Base-by-base conservation (phyloP, 495 filamentous ascomycete species). In the Hyaloscypha finlandica region DNA sequence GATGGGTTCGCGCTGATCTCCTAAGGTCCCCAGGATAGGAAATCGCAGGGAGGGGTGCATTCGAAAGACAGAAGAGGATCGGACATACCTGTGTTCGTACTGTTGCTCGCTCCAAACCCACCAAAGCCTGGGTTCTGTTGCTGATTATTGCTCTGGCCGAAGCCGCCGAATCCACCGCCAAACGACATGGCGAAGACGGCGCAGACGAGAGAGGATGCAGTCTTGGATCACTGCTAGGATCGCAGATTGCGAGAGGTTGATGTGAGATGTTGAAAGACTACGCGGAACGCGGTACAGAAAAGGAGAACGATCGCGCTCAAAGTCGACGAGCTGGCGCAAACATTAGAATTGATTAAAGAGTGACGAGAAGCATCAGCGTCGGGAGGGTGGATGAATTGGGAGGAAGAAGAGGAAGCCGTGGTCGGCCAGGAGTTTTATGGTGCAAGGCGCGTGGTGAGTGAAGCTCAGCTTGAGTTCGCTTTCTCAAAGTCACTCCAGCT, bases 101-200 rank as follows among this genome's bases (percentile, higher is more conserved):
- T 59, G 20, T 42, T 42, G 16, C 14, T 45, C 37, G 73, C 59
- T 58, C 79, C 79, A 51, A 77, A 82, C 25, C 81, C 81, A 59
- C 76, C 77, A 70, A 83, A 89, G 64, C 81, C 84, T 68, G 80
- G 80, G 62, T 80, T 82, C 67, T 85, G 82, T 48, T 83, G 78
- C 16, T 68, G 59, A 31, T 71, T 68, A 72, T 86, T 86, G 68
- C 81, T 85, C 71, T 84, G 80, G 73, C 88, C 87, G 76, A 90
- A 90, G 76, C 79, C 81, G 25, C 76, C 75, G 67, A 81, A 77
- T 67, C 77, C 77, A 56, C 81, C 67, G 8, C 54, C 78, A 71
- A 84, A 84, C 78, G 85, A 85, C 76, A 68, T 81, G 67, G 65
- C 67, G 73, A 71, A 52, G 16, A 4, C 22, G n/a, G 16, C 53